A percentile compares a stretch with the other conserved stretches of the same genome.
These are phyloP conservation scores for Xylaria sp. DNA, from an alignment of 2,329 filamentous ascomycete species.

Conservation along the genomic window DNA sequence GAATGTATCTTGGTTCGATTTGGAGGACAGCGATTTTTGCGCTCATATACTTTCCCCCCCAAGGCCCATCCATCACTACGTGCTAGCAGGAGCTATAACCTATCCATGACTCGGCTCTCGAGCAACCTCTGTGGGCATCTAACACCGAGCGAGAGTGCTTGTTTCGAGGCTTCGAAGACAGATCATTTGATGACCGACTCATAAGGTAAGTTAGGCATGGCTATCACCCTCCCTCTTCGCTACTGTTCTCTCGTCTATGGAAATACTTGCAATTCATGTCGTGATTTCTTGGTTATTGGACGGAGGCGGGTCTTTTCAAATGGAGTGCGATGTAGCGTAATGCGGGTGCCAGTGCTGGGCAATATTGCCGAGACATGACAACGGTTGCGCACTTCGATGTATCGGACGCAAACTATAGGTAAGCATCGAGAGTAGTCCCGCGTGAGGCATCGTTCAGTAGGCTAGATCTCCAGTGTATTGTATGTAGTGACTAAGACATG, in stretches of 20 bases:
- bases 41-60: background rate
- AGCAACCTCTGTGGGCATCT: background rate
- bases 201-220: constrained; percentile 2
- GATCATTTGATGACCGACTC: background rate
- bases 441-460: background rate
- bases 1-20: constrained; percentile 19
- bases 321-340: background rate
- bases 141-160: background rate
- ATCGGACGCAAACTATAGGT: background rate
- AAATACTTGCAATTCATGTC: background rate
- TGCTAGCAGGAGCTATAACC: background rate
- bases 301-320: background rate
- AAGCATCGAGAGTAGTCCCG: background rate
- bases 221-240: background rate
- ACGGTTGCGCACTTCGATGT: background rate
- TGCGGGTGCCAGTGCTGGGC: background rate
- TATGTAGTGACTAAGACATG: background rate
- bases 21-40: constrained; percentile 6
- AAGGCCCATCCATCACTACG: background rate
- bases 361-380: background rate
- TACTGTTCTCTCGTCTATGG: background rate
- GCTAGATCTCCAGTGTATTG: background rate
- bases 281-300: background rate
- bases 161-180: background rate
- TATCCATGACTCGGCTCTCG: background rate